These are phyloP conservation scores for Ascochyta clinopodiicola DNA, from an alignment of 2,329 filamentous ascomycete genomes.

Conservation along the genomic window DNA sequence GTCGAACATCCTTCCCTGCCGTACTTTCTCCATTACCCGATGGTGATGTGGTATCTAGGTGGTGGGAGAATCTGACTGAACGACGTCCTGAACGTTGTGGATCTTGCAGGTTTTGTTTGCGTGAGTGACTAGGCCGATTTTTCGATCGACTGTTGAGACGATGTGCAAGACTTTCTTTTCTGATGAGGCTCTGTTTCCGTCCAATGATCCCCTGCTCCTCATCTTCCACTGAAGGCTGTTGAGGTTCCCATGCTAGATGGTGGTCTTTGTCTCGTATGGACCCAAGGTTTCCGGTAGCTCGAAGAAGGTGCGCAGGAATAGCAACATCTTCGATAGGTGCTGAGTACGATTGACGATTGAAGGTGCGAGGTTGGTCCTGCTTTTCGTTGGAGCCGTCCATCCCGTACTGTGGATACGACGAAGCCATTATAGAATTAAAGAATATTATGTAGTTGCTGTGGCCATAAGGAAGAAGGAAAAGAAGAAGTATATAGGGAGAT, in stretches of 20 bases:
- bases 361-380: constrained; percentile 3
- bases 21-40: neutral
- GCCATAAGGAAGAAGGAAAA: neutral
- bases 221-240: constrained; percentile 18
- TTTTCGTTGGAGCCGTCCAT: constrained; percentile 2
- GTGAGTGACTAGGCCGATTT: constrained; percentile 3
- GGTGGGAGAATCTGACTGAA: constrained; percentile 8
- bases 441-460: constrained; percentile 1
- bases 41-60: neutral
- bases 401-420: neutral
- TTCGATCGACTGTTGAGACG: constrained; percentile 12
- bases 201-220: constrained; percentile 16
- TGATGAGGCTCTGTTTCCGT: constrained; percentile 11
- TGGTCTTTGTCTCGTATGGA: constrained; percentile 23
- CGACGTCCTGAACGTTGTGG: constrained; percentile 7
- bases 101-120: neutral
- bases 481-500: constrained; percentile 6
- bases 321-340: constrained; percentile 24
- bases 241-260: constrained; percentile 23
- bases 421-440: constrained; percentile 13
- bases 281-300: constrained; percentile 21
- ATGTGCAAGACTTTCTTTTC: constrained; percentile 8
- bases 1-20: neutral
- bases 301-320: constrained; percentile 32
- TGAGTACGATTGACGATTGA: constrained; percentile 14